Conservation (phyloP, 345 rosid genomes). For the Combretum micranthum region DNA sequence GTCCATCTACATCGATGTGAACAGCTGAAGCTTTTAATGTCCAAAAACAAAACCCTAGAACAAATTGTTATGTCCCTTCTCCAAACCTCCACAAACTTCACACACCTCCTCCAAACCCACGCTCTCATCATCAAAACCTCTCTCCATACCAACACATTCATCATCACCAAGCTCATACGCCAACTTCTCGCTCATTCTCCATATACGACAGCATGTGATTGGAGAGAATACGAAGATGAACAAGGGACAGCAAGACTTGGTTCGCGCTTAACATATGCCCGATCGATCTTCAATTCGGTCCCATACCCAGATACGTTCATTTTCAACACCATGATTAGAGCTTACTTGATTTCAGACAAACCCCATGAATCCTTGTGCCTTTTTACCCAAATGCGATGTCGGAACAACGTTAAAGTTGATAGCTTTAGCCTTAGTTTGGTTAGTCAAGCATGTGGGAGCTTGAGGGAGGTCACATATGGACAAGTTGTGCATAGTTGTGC, state of each 20-base stretch:
- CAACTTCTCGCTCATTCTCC: neutral
- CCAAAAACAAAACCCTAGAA: neutral
- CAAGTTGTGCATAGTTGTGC: constrained; percentile 1
- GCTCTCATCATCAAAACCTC: constrained; percentile 9
- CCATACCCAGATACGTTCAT: constrained; percentile 3
- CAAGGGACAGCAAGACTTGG: too few species aligned
- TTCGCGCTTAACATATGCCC: neutral
- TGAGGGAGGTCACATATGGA: neutral
- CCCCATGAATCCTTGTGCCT: constrained; percentile 5
- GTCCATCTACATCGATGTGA: too few species aligned
- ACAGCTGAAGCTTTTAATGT: too few species aligned
- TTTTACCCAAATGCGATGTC: neutral
- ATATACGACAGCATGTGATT: too few species aligned
- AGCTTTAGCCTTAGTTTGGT: constrained; percentile 7
- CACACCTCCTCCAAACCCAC: constrained; percentile 5
- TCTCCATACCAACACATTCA: constrained; percentile 4
- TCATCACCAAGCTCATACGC: constrained; percentile 5
- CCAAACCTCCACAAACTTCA: neutral
- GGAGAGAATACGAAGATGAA: too few species aligned
- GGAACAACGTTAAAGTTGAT: neutral
- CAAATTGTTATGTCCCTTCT: constrained; percentile 8
- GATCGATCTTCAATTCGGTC: neutral
- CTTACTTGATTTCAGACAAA: constrained; percentile 3
- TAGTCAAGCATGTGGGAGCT: constrained; percentile 4
- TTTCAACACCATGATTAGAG: constrained; percentile 3